Evolutionary conservation across 2,329 filamentous ascomycete species (phyloP).

Genomic region (Xylariaceae sp.): DNA sequence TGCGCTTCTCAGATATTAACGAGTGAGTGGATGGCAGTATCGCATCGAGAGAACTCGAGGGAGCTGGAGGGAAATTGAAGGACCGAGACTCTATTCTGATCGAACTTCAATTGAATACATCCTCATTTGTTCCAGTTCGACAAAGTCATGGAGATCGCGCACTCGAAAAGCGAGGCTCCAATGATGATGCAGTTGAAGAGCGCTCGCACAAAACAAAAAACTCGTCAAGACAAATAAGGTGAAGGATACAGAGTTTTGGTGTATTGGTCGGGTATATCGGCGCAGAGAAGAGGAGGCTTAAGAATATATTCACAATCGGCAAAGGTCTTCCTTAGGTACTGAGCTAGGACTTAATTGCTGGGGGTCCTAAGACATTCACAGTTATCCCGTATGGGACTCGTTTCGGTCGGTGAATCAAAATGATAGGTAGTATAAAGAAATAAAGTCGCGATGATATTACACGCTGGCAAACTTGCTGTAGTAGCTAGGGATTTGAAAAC

Average conservation of each 20-base stretch:
- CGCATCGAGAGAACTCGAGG: constrained; percentile 27
- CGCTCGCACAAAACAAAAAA: neutral
- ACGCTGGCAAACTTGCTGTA: neutral
- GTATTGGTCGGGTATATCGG: neutral
- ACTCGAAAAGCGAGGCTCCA: neutral
- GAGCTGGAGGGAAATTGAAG: no score
- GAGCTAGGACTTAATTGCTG: no score
- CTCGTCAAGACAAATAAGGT: neutral
- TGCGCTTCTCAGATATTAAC: constrained; percentile 15
- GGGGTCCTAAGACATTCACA: neutral
- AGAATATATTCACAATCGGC: neutral
- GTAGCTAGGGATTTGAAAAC: neutral
- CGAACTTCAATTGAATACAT: constrained; percentile 20
- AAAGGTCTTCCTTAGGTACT: neutral
- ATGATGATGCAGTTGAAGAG: constrained; percentile 11
- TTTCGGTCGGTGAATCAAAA: neutral
- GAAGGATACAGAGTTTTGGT: no score
- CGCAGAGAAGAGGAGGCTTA: neutral
- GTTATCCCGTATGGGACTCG: neutral
- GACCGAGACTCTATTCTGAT: constrained; percentile 16
- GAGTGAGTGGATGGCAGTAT: constrained; percentile 13
- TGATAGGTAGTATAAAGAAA: neutral
- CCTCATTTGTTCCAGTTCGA: constrained; percentile 14
- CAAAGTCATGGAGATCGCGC: constrained; percentile 12
- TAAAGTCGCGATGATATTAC: neutral